phyloP scores from a whole-genome alignment of 2,329 filamentous ascomycete genomes.

The Ceratocystis variospora region DNA sequence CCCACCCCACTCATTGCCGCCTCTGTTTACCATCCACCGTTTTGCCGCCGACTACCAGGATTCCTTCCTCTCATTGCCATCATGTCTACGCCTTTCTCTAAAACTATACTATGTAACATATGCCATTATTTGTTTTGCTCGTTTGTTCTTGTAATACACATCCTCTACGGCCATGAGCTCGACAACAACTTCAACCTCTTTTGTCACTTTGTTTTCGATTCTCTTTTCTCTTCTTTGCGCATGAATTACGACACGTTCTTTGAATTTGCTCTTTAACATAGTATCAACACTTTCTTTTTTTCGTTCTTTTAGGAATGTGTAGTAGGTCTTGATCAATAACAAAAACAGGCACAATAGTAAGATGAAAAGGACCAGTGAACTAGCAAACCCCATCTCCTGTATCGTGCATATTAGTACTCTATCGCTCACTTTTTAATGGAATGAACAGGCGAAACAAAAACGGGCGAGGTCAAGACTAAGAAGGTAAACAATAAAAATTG shows the following conservation, averaged over 20 bases:
- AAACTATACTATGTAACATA: slow-evolving; percentile 5
- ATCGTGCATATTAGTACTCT: background rate
- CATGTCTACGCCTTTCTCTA: background rate
- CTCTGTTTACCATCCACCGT: background rate
- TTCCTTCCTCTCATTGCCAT: background rate
- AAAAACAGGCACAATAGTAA: background rate
- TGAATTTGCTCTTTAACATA: background rate
- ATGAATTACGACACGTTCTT: background rate
- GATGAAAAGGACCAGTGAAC: no score
- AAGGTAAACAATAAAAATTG: background rate
- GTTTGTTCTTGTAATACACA: background rate
- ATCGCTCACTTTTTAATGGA: background rate
- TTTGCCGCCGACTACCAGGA: no score
- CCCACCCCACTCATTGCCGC: background rate
- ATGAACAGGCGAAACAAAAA: slow-evolving; percentile 1
- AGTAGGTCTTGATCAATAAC: background rate
- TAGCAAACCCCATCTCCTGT: no score
- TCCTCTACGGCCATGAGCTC: background rate
- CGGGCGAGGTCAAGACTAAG: background rate
- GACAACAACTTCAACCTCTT: background rate
- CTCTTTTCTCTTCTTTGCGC: background rate
- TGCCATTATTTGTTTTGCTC: background rate
- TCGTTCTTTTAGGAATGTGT: background rate
- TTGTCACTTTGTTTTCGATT: background rate
- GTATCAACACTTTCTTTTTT: background rate